Percentiles rank a stretch among this genome's conserved stretches.
These are phyloP conservation scores for Endoconidiophora polonica DNA, from an alignment of 2,329 filamentous ascomycete genomes.

Conservation along the genomic window DNA sequence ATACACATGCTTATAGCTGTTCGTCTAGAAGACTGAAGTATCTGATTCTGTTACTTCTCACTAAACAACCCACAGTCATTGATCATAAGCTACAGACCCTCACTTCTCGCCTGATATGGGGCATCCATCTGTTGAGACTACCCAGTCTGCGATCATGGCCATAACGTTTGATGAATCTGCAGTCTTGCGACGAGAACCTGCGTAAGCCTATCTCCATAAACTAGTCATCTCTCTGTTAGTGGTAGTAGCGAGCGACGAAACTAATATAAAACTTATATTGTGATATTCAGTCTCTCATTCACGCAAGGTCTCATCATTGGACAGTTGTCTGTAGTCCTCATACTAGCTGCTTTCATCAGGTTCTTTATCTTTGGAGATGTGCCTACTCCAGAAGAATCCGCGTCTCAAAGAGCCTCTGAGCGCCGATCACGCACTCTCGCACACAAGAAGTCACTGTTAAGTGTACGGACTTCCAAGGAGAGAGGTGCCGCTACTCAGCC, in stretches of 20 bases:
- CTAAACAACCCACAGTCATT: background rate
- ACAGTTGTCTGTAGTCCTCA: constrained; percentile 77
- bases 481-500: constrained; percentile 14
- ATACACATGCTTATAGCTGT: too few relatives aligned
- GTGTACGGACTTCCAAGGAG: constrained; percentile 30
- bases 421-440: constrained; percentile 56
- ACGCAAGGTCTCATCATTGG: constrained; percentile 86
- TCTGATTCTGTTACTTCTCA: background rate
- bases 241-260: background rate
- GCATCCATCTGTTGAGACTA: background rate
- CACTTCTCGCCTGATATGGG: constrained; percentile 6
- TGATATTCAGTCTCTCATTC: constrained; percentile 53
- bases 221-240: background rate
- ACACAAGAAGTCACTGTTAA: constrained; percentile 58
- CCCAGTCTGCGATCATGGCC: constrained; percentile 10
- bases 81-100: background rate
- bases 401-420: constrained; percentile 57
- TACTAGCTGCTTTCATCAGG: constrained; percentile 92
- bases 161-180: constrained; percentile 9
- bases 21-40: too few relatives aligned
- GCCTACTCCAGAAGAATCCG: constrained; percentile 65
- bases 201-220: constrained; percentile 19
- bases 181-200: constrained; percentile 24
- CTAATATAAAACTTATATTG: constrained; percentile 1
- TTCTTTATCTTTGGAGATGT: constrained; percentile 99